Conservation (phyloP, 495 filamentous ascomycete species). For the Annulohypoxylon stygium region DNA sequence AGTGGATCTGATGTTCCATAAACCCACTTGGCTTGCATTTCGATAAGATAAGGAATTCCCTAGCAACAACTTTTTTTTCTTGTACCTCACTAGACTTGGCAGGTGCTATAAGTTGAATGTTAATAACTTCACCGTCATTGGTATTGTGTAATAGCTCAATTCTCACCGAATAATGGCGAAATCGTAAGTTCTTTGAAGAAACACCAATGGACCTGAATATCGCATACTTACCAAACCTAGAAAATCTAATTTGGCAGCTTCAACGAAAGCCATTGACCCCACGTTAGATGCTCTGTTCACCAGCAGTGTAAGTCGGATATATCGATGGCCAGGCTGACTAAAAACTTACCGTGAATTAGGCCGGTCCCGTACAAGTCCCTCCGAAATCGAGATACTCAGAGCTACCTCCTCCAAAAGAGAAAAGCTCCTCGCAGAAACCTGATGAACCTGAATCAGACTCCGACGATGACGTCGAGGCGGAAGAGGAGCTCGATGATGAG, state of each 20-base stretch:
- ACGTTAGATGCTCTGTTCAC: constrained; percentile 83
- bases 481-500: constrained; percentile 55
- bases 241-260: constrained; percentile 52
- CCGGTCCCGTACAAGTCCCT: constrained; percentile 73
- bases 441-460: constrained; percentile 35
- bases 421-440: constrained; percentile 29
- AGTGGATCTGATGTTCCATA: background rate
- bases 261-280: constrained; percentile 75
- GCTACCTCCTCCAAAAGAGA: constrained; percentile 51
- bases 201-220: background rate
- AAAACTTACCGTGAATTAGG: constrained; percentile 60
- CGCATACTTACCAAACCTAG: constrained; percentile 41
- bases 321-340: background rate
- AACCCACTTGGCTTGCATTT: background rate
- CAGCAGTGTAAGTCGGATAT: constrained; percentile 73
- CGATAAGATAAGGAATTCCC: constrained; percentile 40
- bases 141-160: constrained; percentile 2
- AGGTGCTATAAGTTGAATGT: background rate
- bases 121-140: constrained; percentile 9
- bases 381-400: constrained; percentile 65
- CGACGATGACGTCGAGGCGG: constrained; percentile 38
- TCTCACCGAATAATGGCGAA: constrained; percentile 44
- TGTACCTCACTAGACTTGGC: background rate
- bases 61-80: constrained; percentile 37
- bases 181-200: constrained; percentile 41